Conservation (phyloP, 2,329 filamentous ascomycete species). For the Trichoderma atroviride region DNA sequence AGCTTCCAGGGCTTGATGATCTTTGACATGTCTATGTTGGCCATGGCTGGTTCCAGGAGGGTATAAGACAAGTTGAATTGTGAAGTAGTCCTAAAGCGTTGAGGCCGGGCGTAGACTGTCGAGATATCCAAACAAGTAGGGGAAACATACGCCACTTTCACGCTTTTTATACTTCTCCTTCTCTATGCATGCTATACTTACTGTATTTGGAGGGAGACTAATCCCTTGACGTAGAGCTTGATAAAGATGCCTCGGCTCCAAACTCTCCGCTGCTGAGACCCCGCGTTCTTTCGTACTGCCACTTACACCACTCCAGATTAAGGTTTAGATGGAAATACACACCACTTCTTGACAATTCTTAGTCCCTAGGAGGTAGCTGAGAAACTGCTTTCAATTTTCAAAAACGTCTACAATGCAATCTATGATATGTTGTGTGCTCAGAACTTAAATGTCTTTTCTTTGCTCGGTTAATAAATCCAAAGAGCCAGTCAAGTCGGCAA, state of each 20-base stretch:
- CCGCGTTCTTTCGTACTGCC: background rate
- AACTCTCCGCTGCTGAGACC: background rate
- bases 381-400: background rate
- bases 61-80: background rate
- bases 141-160: background rate
- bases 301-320: background rate
- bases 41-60: background rate
- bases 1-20: slow-evolving; percentile 32
- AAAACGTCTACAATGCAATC: too few relatives aligned
- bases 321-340: background rate
- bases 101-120: background rate
- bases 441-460: background rate
- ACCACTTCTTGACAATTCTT: background rate
- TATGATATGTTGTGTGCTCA: too few relatives aligned
- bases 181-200: background rate
- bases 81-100: background rate
- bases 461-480: background rate
- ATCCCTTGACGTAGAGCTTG: background rate
- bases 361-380: too few relatives aligned
- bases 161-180: background rate
- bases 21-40: slow-evolving; percentile 9
- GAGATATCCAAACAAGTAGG: background rate
- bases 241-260: background rate
- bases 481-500: background rate
- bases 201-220: background rate